phyloP scores from a whole-genome alignment of 2,329 filamentous ascomycete species.

The Cladosporium halotolerans region DNA sequence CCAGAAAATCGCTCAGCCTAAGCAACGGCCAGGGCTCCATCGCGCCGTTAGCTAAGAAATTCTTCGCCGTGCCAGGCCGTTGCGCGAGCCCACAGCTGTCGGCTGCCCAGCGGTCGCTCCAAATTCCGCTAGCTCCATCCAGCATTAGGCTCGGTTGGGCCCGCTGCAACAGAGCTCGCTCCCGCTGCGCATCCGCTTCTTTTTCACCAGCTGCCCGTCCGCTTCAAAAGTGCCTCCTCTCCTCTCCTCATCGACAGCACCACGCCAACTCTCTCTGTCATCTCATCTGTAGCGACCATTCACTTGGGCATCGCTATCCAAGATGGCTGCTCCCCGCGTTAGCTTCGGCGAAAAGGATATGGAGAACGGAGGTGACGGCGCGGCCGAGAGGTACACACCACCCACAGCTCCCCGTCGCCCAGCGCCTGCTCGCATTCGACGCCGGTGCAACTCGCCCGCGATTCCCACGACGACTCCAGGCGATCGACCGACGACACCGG shows the following conservation, averaged over 20 bases:
- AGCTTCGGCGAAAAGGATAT: conserved; percentile 36
- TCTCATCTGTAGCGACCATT: conserved; percentile 23
- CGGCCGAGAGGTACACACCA: conserved; percentile 20
- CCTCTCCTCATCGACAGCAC: conserved; percentile 11
- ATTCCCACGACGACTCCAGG: background rate
- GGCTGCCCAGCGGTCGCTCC: conserved; percentile 7
- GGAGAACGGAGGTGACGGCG: conserved; percentile 31
- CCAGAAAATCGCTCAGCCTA: conserved; percentile 13
- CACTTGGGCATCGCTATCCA: conserved; percentile 27
- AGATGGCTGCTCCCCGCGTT: conserved; percentile 34
- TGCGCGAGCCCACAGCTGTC: background rate
- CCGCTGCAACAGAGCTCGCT: background rate
- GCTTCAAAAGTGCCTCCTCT: conserved; percentile 13
- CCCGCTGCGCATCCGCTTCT: conserved; percentile 4
- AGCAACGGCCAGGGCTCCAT: conserved; percentile 7
- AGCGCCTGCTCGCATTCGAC: background rate
- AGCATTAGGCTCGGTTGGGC: conserved; percentile 5
- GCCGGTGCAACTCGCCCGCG: background rate
- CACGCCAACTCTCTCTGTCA: conserved; percentile 3
- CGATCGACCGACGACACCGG: background rate
- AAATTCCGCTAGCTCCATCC: conserved; percentile 1
- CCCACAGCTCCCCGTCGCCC: background rate
- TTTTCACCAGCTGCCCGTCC: conserved; percentile 11
- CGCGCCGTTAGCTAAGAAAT: conserved; percentile 12
- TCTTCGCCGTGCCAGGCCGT: conserved; percentile 7